Evolutionary conservation across 306 rosid species (phyloP).

Genomic region (Crataegus laevigata): DNA sequence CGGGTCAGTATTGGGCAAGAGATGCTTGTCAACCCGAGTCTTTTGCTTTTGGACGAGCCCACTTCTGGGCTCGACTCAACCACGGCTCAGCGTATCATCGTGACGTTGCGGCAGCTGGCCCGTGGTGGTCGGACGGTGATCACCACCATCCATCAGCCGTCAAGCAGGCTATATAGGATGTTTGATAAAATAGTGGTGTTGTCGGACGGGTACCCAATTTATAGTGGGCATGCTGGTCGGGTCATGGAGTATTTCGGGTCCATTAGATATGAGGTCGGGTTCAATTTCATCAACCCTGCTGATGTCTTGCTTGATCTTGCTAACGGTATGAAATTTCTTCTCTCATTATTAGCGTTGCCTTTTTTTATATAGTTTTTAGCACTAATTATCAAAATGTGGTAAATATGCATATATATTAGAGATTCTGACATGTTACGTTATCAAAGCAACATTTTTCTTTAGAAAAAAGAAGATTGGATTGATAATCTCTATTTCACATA

Average conservation of each 20-base stretch:
- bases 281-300: conserved; percentile 71
- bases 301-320: conserved; percentile 88
- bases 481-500: neutral
- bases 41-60: conserved; percentile 71
- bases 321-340: conserved; percentile 44
- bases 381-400: neutral
- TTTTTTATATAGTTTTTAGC: neutral
- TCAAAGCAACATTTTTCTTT: no score
- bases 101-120: conserved; percentile 33
- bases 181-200: conserved; percentile 71
- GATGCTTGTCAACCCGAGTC: conserved; percentile 77
- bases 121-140: conserved; percentile 68
- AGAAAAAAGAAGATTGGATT: no score
- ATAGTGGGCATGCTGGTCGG: conserved; percentile 52
- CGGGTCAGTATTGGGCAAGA: conserved; percentile 86
- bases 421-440: neutral
- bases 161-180: conserved; percentile 64
- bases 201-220: conserved; percentile 66
- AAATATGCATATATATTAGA: neutral
- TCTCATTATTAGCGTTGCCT: conserved; percentile 1
- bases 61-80: conserved; percentile 90
- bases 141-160: conserved; percentile 83
- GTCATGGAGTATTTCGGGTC: conserved; percentile 65
- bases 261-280: conserved; percentile 49
- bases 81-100: conserved; percentile 53